Percentiles rank a stretch among this genome's conserved stretches.
Evolutionary conservation across 208 protist genomes (phyloP).

Genomic region (Leishmania tropica): DNA sequence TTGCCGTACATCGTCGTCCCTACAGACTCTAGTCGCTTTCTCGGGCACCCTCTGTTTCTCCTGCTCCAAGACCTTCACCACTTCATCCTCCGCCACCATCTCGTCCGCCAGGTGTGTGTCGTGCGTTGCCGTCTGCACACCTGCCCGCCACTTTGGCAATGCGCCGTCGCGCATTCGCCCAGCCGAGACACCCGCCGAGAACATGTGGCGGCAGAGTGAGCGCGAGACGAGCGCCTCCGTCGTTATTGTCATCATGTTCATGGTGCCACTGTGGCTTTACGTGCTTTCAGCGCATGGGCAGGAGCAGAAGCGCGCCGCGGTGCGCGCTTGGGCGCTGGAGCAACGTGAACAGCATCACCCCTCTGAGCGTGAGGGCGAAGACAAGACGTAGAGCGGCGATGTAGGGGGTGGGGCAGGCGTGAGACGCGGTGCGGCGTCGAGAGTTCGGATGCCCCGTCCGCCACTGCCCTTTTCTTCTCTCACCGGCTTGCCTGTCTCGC

Average conservation of each 20-base stretch:
- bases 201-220: constrained; percentile 48
- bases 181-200: constrained; percentile 41
- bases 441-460: neutral
- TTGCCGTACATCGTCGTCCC: neutral
- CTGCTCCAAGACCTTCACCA: neutral
- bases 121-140: neutral
- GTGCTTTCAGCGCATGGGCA: constrained; percentile 41
- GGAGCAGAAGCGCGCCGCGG: constrained; percentile 35
- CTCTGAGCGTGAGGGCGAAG: neutral
- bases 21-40: neutral
- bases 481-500: neutral
- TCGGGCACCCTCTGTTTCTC: neutral
- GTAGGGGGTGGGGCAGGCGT: neutral
- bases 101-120: neutral
- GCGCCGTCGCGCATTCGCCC: constrained; percentile 57
- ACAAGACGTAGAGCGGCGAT: neutral
- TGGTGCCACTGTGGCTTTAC: constrained; percentile 56
- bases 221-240: constrained; percentile 53
- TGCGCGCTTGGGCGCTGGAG: constrained; percentile 38
- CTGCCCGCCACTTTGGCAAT: constrained; percentile 41
- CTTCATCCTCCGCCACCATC: neutral
- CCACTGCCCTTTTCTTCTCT: neutral
- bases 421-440: no score
- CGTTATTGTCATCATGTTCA: constrained; percentile 57
- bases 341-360: constrained; percentile 17